Evolutionary conservation across 129 eudicot species (phyloP).

Genomic region (Chrysanthemum lavandulifolium): DNA sequence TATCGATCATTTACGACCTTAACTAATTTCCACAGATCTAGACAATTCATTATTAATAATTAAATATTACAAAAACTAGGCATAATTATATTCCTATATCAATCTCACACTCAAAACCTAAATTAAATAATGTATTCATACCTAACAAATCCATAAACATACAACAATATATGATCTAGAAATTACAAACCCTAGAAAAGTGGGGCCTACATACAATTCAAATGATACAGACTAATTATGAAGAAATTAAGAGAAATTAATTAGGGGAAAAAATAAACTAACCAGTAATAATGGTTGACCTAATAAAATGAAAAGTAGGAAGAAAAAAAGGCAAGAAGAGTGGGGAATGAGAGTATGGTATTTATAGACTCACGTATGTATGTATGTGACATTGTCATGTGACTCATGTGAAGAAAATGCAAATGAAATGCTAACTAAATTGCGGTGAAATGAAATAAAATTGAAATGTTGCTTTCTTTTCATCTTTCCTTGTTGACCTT

Average conservation of each 20-base stretch:
- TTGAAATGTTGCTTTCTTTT: neutral
- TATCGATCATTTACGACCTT: neutral
- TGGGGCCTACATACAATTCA: neutral
- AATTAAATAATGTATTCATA: neutral
- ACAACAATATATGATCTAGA: neutral
- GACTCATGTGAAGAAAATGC: slow-evolving; percentile 18
- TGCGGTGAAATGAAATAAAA: slow-evolving; percentile 12
- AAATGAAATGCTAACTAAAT: slow-evolving; percentile 11
- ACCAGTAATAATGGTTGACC: slow-evolving; percentile 9
- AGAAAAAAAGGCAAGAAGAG: slow-evolving; percentile 24
- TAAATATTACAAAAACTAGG: no score
- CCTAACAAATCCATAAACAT: neutral
- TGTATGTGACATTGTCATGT: slow-evolving; percentile 9
- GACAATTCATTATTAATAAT: no score
- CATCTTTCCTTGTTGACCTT: slow-evolving; percentile 15
- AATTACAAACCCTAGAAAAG: neutral
- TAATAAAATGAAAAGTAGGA: slow-evolving; percentile 1
- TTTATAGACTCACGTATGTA: slow-evolving; percentile 9
- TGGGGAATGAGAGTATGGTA: slow-evolving; percentile 23
- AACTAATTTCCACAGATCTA: no score
- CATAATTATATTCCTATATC: no score
- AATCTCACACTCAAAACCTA: no score
- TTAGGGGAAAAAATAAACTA: slow-evolving; percentile 15
- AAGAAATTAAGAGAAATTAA: neutral
- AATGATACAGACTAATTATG: neutral